phyloP scores from a whole-genome alignment of 2,329 filamentous ascomycete species.

The Aspergillus latus region DNA sequence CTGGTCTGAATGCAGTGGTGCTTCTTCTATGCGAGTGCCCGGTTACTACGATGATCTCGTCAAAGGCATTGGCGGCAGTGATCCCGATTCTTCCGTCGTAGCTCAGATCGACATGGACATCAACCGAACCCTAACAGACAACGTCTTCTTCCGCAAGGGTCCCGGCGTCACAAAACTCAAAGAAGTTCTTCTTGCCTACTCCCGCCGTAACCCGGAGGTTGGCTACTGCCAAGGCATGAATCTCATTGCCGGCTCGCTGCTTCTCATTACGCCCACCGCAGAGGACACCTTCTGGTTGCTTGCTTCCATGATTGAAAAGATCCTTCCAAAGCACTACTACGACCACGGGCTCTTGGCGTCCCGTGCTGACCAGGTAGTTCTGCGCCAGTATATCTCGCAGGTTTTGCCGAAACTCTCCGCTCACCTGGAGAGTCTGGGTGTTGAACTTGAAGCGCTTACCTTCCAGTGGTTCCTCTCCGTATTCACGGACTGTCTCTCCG shows the following conservation, averaged over 20 bases:
- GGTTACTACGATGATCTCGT: slow-evolving; percentile 87
- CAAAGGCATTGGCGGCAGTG: slow-evolving; percentile 55
- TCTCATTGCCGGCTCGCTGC: slow-evolving; percentile 82
- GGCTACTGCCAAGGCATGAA: slow-evolving; percentile 99
- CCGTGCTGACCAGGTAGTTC: slow-evolving; percentile 84
- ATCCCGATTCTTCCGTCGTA: slow-evolving; percentile 67
- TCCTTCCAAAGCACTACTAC: slow-evolving; percentile 86
- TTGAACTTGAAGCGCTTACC: slow-evolving; percentile 87
- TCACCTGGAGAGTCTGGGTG: slow-evolving; percentile 76
- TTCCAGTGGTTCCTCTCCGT: slow-evolving; percentile 97
- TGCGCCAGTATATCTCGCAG: slow-evolving; percentile 82
- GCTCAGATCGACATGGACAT: slow-evolving; percentile 93
- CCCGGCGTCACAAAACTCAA: slow-evolving; percentile 82
- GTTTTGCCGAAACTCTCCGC: slow-evolving; percentile 78
- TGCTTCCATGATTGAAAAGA: slow-evolving; percentile 84
- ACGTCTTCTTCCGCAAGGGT: slow-evolving; percentile 92
- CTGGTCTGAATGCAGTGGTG: slow-evolving; percentile 92
- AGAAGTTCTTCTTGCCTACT: slow-evolving; percentile 85
- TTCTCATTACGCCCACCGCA: slow-evolving; percentile 88
- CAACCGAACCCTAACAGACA: slow-evolving; percentile 90
- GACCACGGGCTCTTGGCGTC: slow-evolving; percentile 83
- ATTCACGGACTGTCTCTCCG: slow-evolving; percentile 89
- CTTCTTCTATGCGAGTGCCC: slow-evolving; percentile 73
- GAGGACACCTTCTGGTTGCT: slow-evolving; percentile 97
- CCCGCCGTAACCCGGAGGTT: slow-evolving; percentile 81